Conservation (phyloP, 192 early-diverging fungal species). For the Umbelopsis vinacea region DNA sequence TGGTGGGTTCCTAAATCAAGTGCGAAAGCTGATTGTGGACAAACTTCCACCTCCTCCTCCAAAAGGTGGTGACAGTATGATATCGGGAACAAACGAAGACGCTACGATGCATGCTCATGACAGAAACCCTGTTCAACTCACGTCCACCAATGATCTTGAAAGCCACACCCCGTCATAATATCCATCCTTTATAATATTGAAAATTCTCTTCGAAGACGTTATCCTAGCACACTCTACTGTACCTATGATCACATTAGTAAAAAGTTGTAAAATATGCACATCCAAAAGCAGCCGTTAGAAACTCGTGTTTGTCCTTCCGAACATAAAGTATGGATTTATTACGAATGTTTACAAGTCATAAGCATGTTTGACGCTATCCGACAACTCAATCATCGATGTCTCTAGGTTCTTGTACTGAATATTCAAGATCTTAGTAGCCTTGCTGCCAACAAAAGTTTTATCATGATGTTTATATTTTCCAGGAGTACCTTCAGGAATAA, state of each 20-base stretch:
- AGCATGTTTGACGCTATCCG: background rate
- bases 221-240: no score
- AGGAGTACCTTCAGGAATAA: slow-evolving; percentile 6
- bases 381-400: background rate
- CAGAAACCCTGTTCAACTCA: background rate
- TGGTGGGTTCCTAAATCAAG: background rate
- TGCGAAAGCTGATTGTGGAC: slow-evolving; percentile 1
- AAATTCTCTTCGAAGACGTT: no score
- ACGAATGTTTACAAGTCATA: background rate
- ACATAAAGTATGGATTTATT: no score
- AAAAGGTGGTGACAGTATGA: background rate
- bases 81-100: background rate
- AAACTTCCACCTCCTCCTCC: background rate
- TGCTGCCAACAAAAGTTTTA: background rate
- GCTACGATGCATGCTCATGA: background rate
- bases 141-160: background rate
- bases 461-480: no score
- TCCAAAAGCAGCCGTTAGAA: no score
- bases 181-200: no score
- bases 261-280: no score
- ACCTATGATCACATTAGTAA: no score
- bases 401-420: slow-evolving; percentile 13
- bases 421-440: background rate
- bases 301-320: no score
- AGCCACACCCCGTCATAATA: no score